Evolutionary conservation across 306 rosid genomes (phyloP), one percentile per base, ranked within the genome.

Genomic region (Betula pendula): DNA sequence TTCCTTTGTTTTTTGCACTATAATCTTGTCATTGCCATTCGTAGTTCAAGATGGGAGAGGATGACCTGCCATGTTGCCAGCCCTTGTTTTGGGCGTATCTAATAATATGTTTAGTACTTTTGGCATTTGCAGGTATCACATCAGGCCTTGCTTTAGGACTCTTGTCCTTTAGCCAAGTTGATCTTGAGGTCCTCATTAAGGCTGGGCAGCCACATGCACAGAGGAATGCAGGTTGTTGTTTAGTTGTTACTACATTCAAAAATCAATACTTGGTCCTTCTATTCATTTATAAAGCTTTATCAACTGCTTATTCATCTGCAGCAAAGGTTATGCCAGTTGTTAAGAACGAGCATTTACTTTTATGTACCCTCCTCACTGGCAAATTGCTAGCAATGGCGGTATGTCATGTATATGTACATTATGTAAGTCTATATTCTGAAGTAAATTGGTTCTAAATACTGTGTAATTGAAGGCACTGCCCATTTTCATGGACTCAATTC

Each of bases 71-170:
- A 14, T 87, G 88, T 84, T 88, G 94, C 80, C n/a, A n/a, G n/a
- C n/a, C n/a, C n/a, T n/a, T n/a, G n/a, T n/a, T 89, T 78, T 89
- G 90, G 94, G 2, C 82, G 76, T 81, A 83, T 38, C 48, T 85
- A 50, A 4, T 56, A 45, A 70, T 84, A 43, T 76, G 83, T 80
- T 76, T 77, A 47, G 83, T 38, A 60, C 84, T 82, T 81, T 79
- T 89, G 75, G 59, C 73, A 44, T 88, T 88, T 85, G 88, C 90
- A 75, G 85, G 92, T 14, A 76, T 81, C 29, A 84, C 90, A 66
- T 89, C 92, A 0, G 92, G 92, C 55, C 91, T 89, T 80, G 87
- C 97, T 59, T 72, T 92, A 33, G 92, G 95, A 60, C 90, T 92
- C 70, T 70, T 88, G 84, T 92, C 93, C 62, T 89, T 88, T 53